These are phyloP conservation scores for Penicillium canescens DNA, from an alignment of 495 filamentous ascomycete species.

Conservation along the genomic window DNA sequence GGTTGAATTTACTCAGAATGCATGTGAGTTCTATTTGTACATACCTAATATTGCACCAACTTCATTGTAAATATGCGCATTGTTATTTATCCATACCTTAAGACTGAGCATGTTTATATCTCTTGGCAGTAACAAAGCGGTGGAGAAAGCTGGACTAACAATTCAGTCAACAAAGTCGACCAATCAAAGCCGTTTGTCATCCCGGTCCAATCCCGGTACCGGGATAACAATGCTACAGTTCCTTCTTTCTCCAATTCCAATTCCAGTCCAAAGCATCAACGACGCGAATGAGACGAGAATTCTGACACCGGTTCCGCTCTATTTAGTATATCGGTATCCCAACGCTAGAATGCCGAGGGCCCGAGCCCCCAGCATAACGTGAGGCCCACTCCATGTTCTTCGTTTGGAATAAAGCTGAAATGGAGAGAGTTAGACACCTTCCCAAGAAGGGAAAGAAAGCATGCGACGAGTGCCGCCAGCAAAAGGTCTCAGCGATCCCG, in stretches of 20 bases:
- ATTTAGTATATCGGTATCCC: background rate
- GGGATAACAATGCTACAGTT: background rate
- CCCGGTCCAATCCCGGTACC: conserved; percentile 8
- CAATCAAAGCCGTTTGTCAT: background rate
- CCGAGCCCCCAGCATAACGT: conserved; percentile 17
- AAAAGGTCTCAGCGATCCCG: conserved; percentile 32
- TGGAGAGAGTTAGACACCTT: conserved; percentile 19
- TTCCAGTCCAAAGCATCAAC: background rate
- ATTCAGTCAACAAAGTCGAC: background rate
- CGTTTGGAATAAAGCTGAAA: conserved; percentile 5
- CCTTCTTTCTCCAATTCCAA: background rate
- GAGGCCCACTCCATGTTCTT: background rate
- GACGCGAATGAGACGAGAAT: background rate
- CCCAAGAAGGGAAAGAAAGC: conserved; percentile 44
- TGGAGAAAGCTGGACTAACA: background rate
- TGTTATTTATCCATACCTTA: no score
- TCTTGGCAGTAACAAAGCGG: background rate
- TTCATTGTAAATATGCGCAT: no score
- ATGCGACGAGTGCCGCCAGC: conserved; percentile 47
- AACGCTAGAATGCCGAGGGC: background rate
- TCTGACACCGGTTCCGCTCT: background rate
- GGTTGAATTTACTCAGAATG: no score
- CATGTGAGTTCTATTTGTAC: no score
- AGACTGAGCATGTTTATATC: no score
- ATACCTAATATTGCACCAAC: no score